Evolutionary conservation across 495 filamentous ascomycete species (phyloP).

Genomic region (Xylaria acuta): DNA sequence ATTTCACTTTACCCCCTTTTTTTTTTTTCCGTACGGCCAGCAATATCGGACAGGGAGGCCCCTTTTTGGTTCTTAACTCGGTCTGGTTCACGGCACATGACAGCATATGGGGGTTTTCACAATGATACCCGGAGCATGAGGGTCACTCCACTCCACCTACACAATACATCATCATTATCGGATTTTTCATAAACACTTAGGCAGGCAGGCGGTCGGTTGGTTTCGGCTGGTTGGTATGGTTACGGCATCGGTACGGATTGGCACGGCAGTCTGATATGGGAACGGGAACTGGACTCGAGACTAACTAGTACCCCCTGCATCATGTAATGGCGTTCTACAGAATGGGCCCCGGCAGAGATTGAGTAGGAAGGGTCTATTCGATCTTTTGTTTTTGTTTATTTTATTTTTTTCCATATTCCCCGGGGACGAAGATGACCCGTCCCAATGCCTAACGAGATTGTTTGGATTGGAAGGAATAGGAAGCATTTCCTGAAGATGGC

Average conservation of each 20-base stretch:
- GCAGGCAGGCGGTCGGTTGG: slow-evolving; percentile 1
- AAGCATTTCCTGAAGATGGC: background rate
- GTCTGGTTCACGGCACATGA: slow-evolving; percentile 25
- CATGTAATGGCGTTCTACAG: slow-evolving; percentile 20
- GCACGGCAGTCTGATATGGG: background rate
- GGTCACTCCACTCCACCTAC: slow-evolving; percentile 44
- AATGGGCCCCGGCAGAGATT: slow-evolving; percentile 8
- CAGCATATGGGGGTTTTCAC: slow-evolving; percentile 40
- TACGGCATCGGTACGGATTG: background rate
- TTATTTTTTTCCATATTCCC: background rate
- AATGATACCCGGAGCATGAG: slow-evolving; percentile 50
- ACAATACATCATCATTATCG: slow-evolving; percentile 19
- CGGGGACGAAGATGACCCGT: background rate
- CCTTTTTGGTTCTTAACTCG: slow-evolving; percentile 11
- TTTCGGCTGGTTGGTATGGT: slow-evolving; percentile 3
- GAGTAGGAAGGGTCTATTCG: background rate
- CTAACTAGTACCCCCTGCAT: background rate
- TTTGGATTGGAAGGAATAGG: background rate
- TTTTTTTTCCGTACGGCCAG: background rate
- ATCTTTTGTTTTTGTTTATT: background rate
- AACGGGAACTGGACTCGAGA: background rate
- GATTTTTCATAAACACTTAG: slow-evolving; percentile 1
- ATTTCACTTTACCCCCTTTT: background rate
- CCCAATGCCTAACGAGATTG: background rate
- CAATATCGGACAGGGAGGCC: background rate